These are phyloP conservation scores for Triticum aestivum DNA, from an alignment of 176 grass and related monocot genomes.

Conservation along the genomic window DNA sequence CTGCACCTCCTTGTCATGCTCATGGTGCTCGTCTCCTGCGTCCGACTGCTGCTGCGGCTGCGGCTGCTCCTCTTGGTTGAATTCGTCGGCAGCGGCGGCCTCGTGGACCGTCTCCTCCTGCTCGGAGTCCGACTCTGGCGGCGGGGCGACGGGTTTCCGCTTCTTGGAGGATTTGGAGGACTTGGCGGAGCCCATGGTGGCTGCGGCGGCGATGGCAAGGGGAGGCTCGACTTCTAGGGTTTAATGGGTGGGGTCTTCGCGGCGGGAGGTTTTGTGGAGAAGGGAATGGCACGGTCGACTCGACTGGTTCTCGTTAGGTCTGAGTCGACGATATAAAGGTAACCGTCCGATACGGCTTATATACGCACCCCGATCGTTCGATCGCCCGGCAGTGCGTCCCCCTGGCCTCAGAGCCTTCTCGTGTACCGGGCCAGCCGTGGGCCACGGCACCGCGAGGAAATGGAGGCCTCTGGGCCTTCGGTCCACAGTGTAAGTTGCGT, in stretches of 20 bases:
- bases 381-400: too few species aligned
- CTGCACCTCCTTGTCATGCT: neutral
- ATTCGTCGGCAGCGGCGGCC: constrained; percentile 1
- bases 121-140: constrained; percentile 38
- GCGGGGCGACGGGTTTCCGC: constrained; percentile 28
- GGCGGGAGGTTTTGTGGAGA: constrained; percentile 5
- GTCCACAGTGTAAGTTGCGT: too few species aligned
- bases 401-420: too few species aligned
- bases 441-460: too few species aligned
- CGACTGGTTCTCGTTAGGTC: too few species aligned
- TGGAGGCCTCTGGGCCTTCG: too few species aligned
- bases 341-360: too few species aligned
- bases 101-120: constrained; percentile 32
- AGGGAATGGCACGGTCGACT: too few species aligned
- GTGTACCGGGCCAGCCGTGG: too few species aligned
- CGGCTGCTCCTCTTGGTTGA: neutral
- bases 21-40: neutral
- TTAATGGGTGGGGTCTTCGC: constrained; percentile 17
- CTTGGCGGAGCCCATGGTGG: constrained; percentile 20
- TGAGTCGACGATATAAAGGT: too few species aligned
- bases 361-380: too few species aligned
- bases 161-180: constrained; percentile 28
- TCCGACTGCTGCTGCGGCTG: neutral
- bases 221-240: constrained; percentile 11
- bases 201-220: neutral